Conservation (phyloP, 1,284 basidiomycete genomes). For the Thecaphora frezii region DNA sequence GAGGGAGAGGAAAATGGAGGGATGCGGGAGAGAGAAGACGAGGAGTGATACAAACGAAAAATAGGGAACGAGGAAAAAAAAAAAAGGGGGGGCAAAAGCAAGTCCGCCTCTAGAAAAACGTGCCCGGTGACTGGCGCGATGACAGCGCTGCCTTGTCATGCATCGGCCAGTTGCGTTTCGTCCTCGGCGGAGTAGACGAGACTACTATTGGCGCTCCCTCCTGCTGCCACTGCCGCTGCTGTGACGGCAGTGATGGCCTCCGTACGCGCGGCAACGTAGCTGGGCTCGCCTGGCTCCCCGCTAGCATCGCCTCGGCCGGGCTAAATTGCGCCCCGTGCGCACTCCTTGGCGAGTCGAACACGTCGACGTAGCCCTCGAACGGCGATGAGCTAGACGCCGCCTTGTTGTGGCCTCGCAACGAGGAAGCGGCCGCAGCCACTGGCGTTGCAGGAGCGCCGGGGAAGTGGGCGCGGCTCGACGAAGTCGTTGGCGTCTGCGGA, state of each 20-base stretch:
- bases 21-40: no score
- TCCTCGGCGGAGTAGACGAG: no score
- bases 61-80: no score
- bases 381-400: neutral
- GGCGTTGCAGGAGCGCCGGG: neutral
- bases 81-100: no score
- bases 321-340: neutral
- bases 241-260: neutral
- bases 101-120: no score
- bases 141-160: no score
- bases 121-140: no score
- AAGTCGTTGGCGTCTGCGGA: constrained; percentile 9
- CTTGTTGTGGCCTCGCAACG: neutral
- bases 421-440: neutral
- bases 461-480: neutral
- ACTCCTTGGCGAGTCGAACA: neutral
- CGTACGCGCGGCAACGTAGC: neutral
- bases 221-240: neutral
- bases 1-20: no score
- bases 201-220: no score
- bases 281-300: no score
- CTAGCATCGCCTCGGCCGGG: neutral
- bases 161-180: no score
- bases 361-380: neutral
- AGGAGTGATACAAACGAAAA: no score